Evolutionary conservation across 176 grass and related monocot species (phyloP).

Genomic region (Oropetium thomaeum): DNA sequence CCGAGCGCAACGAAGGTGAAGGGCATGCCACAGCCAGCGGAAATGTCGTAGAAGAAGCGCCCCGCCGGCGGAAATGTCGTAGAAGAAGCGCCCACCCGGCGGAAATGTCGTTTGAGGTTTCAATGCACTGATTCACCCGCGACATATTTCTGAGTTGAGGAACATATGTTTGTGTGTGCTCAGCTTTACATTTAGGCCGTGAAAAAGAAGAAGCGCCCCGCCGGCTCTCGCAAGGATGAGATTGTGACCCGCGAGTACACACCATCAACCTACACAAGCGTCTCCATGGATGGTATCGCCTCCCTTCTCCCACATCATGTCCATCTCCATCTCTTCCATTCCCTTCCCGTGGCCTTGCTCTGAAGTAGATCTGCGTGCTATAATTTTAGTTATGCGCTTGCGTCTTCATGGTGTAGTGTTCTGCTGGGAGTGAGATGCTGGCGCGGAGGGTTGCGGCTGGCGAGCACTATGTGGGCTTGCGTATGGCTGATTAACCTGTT

Average conservation of each 20-base stretch:
- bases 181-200: no score
- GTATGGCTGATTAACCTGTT: slow-evolving; percentile 36
- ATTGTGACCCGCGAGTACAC: slow-evolving; percentile 68
- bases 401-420: not conserved
- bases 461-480: slow-evolving; percentile 58
- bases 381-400: not conserved
- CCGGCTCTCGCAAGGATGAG: slow-evolving; percentile 62
- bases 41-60: slow-evolving; percentile 51
- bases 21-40: slow-evolving; percentile 5
- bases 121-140: no score
- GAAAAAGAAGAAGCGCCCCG: slow-evolving; percentile 49
- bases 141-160: no score
- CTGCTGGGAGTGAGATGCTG: slow-evolving; percentile 17
- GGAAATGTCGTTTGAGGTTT: no score
- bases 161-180: no score
- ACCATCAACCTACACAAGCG: slow-evolving; percentile 77
- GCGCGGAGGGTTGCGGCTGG: slow-evolving; percentile 41
- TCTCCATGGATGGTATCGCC: slow-evolving; percentile 67
- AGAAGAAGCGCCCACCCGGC: slow-evolving; percentile 45
- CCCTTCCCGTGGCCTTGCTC: not conserved
- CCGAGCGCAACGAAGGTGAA: not conserved
- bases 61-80: slow-evolving; percentile 45
- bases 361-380: not conserved
- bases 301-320: not conserved
- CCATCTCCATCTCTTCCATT: not conserved